Conservation (phyloP, 1,139 yeast species). For the Candida tropicalis region DNA sequence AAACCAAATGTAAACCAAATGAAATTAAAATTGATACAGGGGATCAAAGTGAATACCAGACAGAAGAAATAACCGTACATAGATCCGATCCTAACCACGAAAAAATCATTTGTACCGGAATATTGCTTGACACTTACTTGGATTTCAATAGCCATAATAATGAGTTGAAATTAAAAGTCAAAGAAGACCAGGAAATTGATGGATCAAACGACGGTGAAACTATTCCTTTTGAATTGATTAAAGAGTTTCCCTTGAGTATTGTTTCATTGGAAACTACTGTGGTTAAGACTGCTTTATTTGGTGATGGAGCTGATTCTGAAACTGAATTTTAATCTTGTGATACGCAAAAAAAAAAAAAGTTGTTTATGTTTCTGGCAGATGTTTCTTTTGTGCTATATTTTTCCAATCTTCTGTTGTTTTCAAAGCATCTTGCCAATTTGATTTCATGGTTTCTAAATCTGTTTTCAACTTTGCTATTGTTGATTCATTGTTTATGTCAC, state of each 20-base stretch:
- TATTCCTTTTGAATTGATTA: slow-evolving; percentile 21
- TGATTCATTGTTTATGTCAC: slow-evolving; percentile 10
- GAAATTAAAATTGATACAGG: background rate
- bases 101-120: slow-evolving; percentile 33
- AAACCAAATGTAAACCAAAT: slow-evolving; percentile 3
- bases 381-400: slow-evolving; percentile 15
- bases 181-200: slow-evolving; percentile 14
- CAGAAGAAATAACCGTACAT: slow-evolving; percentile 14
- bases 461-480: slow-evolving; percentile 31
- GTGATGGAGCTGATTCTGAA: background rate
- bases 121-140: slow-evolving; percentile 32
- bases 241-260: slow-evolving; percentile 34
- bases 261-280: slow-evolving; percentile 38
- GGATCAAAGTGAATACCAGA: background rate
- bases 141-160: slow-evolving; percentile 22
- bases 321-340: background rate
- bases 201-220: slow-evolving; percentile 10
- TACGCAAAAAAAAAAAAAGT: too few relatives aligned
- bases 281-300: slow-evolving; percentile 17
- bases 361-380: background rate
- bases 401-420: slow-evolving; percentile 53
- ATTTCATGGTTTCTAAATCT: slow-evolving; percentile 39
- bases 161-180: slow-evolving; percentile 24
- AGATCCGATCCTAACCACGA: slow-evolving; percentile 19
- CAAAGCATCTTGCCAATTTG: slow-evolving; percentile 49